Percentiles rank a stretch among this genome's conserved stretches.
Conservation (phyloP, 1,284 basidiomycete species). For the Mycena sp. region DNA sequence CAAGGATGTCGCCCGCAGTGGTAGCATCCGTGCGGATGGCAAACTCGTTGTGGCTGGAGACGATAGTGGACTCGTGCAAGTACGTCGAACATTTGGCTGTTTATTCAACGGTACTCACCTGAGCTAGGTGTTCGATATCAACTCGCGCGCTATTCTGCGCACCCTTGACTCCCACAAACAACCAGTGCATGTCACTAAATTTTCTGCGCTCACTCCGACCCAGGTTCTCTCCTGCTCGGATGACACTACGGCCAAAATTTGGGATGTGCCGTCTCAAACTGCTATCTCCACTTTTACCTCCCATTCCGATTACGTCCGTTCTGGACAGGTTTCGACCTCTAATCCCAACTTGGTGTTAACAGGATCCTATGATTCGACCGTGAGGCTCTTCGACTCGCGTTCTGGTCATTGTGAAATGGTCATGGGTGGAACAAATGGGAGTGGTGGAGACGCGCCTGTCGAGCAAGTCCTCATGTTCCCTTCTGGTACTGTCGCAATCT, state of each 20-base stretch:
- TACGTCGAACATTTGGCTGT: constrained; percentile 41
- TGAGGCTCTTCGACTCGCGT: constrained; percentile 90
- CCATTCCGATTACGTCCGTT: constrained; percentile 96
- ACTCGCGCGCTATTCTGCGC: constrained; percentile 92
- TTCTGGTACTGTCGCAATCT: constrained; percentile 87
- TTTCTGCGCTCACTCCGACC: constrained; percentile 84
- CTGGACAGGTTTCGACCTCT: constrained; percentile 86
- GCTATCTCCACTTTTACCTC: constrained; percentile 82
- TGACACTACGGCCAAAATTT: constrained; percentile 93
- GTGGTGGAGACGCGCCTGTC: constrained; percentile 70
- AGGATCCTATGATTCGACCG: constrained; percentile 95
- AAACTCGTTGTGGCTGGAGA: constrained; percentile 96
- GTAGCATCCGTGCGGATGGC: constrained; percentile 89
- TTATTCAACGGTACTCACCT: constrained; percentile 26
- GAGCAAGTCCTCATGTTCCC: constrained; percentile 97
- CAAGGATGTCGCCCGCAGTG: constrained; percentile 94
- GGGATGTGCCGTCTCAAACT: constrained; percentile 94
- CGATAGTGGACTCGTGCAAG: constrained; percentile 94
- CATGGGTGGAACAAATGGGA: constrained; percentile 66
- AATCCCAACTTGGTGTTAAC: constrained; percentile 90
- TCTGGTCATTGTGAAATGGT: constrained; percentile 84
- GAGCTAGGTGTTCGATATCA: constrained; percentile 90
- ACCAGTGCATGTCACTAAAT: constrained; percentile 94
- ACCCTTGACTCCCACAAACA: constrained; percentile 94
- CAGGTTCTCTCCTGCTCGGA: constrained; percentile 96